phyloP scores from a whole-genome alignment of 169 alveolate species.

The Plasmodium knowlesi region DNA sequence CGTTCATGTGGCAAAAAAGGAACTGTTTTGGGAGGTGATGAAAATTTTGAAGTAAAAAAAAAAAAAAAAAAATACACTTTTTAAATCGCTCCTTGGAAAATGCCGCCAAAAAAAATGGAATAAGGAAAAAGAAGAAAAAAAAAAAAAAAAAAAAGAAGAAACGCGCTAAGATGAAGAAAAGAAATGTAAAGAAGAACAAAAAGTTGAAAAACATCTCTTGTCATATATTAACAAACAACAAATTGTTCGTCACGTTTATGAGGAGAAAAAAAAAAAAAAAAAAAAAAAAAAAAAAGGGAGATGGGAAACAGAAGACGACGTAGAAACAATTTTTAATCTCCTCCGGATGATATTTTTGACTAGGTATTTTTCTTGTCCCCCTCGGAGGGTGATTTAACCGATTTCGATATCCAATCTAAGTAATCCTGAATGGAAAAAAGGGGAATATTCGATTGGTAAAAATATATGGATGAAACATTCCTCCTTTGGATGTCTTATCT shows the following conservation, averaged over 20 bases:
- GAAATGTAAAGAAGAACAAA: background rate
- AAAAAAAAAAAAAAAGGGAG: background rate
- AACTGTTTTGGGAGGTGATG: background rate
- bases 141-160: background rate
- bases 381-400: slow-evolving; percentile 21
- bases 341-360: background rate
- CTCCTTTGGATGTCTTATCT: background rate
- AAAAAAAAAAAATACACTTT: background rate
- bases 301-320: background rate
- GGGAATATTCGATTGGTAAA: background rate
- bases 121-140: too few species aligned
- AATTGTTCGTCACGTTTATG: background rate
- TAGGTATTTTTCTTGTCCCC: background rate
- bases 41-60: background rate
- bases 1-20: background rate
- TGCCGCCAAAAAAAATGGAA: background rate
- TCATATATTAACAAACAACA: background rate
- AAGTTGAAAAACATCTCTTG: background rate
- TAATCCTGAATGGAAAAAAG: slow-evolving; percentile 43
- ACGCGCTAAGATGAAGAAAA: background rate
- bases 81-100: background rate
- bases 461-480: background rate
- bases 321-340: background rate
- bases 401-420: slow-evolving; percentile 33
- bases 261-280: background rate